Conservation (phyloP, 805 yeast genomes). For the Metschnikowia kunwiensis region DNA sequence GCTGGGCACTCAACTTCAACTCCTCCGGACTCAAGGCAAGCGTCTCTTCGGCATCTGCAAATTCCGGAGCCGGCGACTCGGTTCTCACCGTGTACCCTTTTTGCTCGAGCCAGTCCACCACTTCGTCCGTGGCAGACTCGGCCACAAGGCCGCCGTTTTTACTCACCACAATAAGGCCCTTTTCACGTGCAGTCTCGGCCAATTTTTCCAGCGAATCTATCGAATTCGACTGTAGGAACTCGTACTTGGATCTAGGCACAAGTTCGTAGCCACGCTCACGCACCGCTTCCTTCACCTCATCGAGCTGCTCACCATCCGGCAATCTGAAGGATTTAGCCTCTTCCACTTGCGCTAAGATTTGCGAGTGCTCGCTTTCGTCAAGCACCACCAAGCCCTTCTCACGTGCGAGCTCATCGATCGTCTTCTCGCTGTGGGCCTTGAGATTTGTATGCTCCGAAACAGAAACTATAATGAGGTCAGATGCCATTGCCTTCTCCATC, state of each 20-base stretch:
- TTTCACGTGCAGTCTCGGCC: conserved; percentile 1
- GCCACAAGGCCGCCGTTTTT: background rate
- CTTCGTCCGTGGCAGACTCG: conserved; percentile 1
- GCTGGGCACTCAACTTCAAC: conserved; percentile 11
- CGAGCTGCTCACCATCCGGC: conserved; percentile 5
- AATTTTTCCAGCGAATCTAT: background rate
- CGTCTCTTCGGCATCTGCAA: conserved; percentile 10
- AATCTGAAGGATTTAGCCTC: conserved; percentile 2
- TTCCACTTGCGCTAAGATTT: conserved; percentile 3
- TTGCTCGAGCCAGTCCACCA: conserved; percentile 6
- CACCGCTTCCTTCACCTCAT: conserved; percentile 7
- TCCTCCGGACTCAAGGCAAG: conserved; percentile 8
- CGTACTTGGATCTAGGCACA: conserved; percentile 6
- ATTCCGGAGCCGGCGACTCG: background rate
- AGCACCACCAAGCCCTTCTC: conserved; percentile 8
- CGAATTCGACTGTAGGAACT: conserved; percentile 2
- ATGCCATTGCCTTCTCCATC: conserved; percentile 1
- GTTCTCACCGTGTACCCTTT: conserved; percentile 5
- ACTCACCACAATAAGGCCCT: conserved; percentile 4
- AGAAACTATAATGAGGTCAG: conserved; percentile 5
- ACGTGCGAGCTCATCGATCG: conserved; percentile 2
- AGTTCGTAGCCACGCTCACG: conserved; percentile 11
- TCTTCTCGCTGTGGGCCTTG: conserved; percentile 1
- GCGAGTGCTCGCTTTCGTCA: conserved; percentile 2
- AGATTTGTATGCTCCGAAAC: conserved; percentile 6